Conservation (phyloP, 192 early-diverging fungal genomes). For the Rhizoclosmatium sp. region DNA sequence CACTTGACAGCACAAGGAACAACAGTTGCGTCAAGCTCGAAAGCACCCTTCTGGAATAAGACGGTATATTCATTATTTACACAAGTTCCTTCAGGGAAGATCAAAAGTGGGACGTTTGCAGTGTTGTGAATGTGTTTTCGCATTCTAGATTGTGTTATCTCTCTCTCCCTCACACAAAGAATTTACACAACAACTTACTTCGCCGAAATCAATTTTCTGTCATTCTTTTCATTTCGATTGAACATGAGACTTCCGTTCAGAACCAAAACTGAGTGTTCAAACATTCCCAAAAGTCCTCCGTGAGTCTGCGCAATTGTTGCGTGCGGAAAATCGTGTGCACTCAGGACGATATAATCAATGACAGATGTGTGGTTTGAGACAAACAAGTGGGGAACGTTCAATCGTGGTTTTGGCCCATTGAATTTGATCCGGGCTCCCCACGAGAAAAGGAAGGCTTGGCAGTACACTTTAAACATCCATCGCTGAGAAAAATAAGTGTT, state of each 20-base stretch:
- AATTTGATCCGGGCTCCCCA: constrained; percentile 56
- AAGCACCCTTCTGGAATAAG: constrained; percentile 68
- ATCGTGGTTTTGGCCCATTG: constrained; percentile 52
- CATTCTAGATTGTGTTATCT: constrained; percentile 46
- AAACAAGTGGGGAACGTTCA: constrained; percentile 58
- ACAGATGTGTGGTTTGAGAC: constrained; percentile 65
- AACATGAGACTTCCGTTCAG: constrained; percentile 60
- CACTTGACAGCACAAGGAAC: constrained; percentile 62
- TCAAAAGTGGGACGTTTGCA: constrained; percentile 52
- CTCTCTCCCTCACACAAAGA: not conserved
- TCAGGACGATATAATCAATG: constrained; percentile 62
- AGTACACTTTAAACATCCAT: constrained; percentile 57
- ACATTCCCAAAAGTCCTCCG: constrained; percentile 58
- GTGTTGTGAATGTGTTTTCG: constrained; percentile 53
- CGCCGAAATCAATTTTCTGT: constrained; percentile 49
- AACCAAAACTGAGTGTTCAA: constrained; percentile 55
- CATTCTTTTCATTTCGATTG: constrained; percentile 64
- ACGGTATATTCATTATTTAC: constrained; percentile 69
- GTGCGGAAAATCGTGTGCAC: constrained; percentile 60
- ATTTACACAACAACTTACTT: constrained; percentile 42
- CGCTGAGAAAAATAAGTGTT: constrained; percentile 31
- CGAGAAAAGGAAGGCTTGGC: constrained; percentile 58
- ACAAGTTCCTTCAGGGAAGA: constrained; percentile 68
- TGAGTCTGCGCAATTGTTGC: constrained; percentile 61
- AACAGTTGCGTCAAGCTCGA: constrained; percentile 59